Evolutionary conservation across 345 rosid species (phyloP), one percentile per base, ranked within the genome.

Genomic region (Barbarea vulgaris): DNA sequence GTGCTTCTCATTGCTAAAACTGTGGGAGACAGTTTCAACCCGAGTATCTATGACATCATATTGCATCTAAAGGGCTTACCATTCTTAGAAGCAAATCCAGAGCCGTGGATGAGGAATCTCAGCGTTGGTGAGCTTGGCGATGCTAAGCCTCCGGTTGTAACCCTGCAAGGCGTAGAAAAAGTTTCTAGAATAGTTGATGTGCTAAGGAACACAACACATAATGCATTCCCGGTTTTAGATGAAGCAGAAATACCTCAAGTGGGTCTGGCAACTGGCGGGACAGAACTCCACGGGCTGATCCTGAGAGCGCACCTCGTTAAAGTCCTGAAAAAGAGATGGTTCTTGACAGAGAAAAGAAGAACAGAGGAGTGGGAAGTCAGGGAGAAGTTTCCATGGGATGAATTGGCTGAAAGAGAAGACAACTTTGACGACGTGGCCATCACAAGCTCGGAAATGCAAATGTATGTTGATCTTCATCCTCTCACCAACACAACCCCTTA

Each of bases 41-140:
- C 87, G 17, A 89, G 97, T 81, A 88, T 94, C 28, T 94, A 91
- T 18, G 95, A 94, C 21, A 89, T 89, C 64, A 94, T 94, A 67
- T 73, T 94, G 72, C 82, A 88, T 30, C 85, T 94, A 10, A 94
- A 94, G 79, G 98, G 96, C 19, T 65, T 94, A 17, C 98, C 98
- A 37, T 94, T 89, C 85, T 70, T 94, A 77, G 97, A 91, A n/a
- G 97, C 97, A 50, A 84, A 89, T 77, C 91, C 97, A 6, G 97
- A 94, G 84, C 90, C 96, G 3, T 94, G 94, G 94, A 94, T 94
- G 98, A 89, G 98, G 72, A 89, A 87, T 77, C 71, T 94, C 65
- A 85, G 88, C 0, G 98, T 89, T 54, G 90, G 90, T 2, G 96
- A 91, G 83, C 93, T 94, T 60, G 90, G 82, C 28, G 87, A 87